phyloP scores from a whole-genome alignment of 108 stramenopile species.

The Discostella pseudostelligera region DNA sequence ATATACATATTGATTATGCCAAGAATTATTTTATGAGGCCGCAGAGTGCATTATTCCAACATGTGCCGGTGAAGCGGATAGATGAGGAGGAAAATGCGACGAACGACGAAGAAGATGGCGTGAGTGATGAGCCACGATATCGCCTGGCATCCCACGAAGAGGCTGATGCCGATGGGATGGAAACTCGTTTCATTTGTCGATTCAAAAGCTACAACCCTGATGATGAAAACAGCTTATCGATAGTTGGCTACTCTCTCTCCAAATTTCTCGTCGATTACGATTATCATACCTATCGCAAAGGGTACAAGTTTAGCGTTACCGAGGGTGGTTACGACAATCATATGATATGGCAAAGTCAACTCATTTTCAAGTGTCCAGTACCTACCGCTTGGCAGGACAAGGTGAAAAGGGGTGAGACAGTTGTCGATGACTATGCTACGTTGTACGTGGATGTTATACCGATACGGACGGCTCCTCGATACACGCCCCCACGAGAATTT shows the following conservation, averaged over 20 bases:
- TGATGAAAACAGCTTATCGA: slow-evolving; percentile 23
- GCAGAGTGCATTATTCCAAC: slow-evolving; percentile 79
- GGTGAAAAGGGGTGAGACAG: slow-evolving; percentile 53
- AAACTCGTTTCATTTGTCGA: slow-evolving; percentile 85
- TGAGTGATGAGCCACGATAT: slow-evolving; percentile 51
- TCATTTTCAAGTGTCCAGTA: slow-evolving; percentile 83
- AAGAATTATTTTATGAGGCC: slow-evolving; percentile 65
- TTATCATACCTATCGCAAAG: slow-evolving; percentile 67
- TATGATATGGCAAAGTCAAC: slow-evolving; percentile 70
- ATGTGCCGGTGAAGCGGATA: slow-evolving; percentile 73
- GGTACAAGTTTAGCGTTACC: slow-evolving; percentile 50
- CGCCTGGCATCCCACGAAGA: slow-evolving; percentile 76
- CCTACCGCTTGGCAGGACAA: slow-evolving; percentile 54
- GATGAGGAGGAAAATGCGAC: neutral
- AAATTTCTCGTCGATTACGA: slow-evolving; percentile 77
- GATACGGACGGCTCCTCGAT: slow-evolving; percentile 82
- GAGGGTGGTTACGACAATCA: slow-evolving; percentile 72
- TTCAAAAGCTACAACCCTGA: slow-evolving; percentile 61
- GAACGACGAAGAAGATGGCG: neutral
- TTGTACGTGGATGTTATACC: slow-evolving; percentile 83
- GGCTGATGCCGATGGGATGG: slow-evolving; percentile 77
- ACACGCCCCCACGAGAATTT: slow-evolving; percentile 64
- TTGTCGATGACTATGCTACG: slow-evolving; percentile 71
- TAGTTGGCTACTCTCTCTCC: slow-evolving; percentile 68
- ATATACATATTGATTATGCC: slow-evolving; percentile 35